A percentile compares a stretch with the other conserved stretches of the same genome.
phyloP scores from a whole-genome alignment of 495 filamentous ascomycete genomes.

The Penicillium dipodomyicola region DNA sequence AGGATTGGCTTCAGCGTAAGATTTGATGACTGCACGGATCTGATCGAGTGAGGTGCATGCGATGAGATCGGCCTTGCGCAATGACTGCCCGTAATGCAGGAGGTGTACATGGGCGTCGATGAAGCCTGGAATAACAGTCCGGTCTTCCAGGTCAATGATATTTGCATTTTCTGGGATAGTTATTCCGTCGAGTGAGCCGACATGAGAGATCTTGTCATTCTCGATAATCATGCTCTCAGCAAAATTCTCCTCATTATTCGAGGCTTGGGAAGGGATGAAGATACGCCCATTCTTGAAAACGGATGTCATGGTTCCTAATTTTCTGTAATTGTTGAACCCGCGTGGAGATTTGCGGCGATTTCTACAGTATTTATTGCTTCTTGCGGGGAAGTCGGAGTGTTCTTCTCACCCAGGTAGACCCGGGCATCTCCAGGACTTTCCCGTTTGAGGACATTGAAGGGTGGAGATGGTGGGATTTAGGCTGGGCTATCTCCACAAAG shows the following conservation, averaged over 20 bases:
- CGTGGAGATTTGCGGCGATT: background rate
- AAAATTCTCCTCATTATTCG: constrained; percentile 31
- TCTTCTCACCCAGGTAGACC: background rate
- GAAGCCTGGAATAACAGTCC: constrained; percentile 59
- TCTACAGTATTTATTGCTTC: constrained; percentile 16
- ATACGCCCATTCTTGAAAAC: constrained; percentile 48
- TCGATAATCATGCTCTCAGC: constrained; percentile 41
- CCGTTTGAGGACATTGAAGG: constrained; percentile 9
- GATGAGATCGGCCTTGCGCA: constrained; percentile 55
- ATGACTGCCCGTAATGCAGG: constrained; percentile 57
- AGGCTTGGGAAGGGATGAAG: constrained; percentile 32
- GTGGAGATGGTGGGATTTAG: background rate
- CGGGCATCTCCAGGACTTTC: constrained; percentile 20
- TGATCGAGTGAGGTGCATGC: constrained; percentile 52
- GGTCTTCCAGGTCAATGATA: constrained; percentile 44
- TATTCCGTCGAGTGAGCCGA: constrained; percentile 42
- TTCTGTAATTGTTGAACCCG: background rate
- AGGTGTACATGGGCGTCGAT: constrained; percentile 66
- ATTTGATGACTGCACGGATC: constrained; percentile 50
- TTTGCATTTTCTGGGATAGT: constrained; percentile 30
- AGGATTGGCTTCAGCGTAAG: constrained; percentile 51
- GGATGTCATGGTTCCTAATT: constrained; percentile 29
- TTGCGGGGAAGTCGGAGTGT: constrained; percentile 10
- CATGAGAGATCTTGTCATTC: constrained; percentile 35
- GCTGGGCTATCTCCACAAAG: background rate